Evolutionary conservation across 352 stramenopile genomes (phyloP).

Genomic region (Globisporangium irregulare): DNA sequence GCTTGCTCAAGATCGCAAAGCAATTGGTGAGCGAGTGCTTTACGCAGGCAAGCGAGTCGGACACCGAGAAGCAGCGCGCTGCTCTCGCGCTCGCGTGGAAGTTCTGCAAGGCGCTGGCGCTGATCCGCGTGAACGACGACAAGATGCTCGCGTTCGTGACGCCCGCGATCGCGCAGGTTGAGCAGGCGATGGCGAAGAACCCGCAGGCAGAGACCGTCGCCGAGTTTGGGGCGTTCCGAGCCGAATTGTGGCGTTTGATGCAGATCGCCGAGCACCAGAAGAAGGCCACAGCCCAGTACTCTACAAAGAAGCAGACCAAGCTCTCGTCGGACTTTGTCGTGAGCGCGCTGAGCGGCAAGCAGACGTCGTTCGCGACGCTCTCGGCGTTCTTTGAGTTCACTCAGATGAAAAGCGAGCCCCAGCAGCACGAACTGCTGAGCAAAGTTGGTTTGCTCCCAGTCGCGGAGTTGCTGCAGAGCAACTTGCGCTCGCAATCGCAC

Average conservation of each 20-base stretch:
- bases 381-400: constrained; percentile 58
- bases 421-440: constrained; percentile 47
- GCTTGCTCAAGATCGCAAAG: constrained; percentile 30
- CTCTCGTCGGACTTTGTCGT: constrained; percentile 27
- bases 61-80: neutral
- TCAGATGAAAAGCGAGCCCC: constrained; percentile 50
- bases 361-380: constrained; percentile 55
- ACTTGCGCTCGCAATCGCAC: constrained; percentile 67
- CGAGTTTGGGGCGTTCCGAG: constrained; percentile 33
- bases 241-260: constrained; percentile 69
- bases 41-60: neutral
- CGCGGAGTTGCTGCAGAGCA: constrained; percentile 40
- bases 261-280: constrained; percentile 47
- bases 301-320: constrained; percentile 15
- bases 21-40: constrained; percentile 25
- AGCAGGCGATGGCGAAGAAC: constrained; percentile 22
- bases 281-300: constrained; percentile 3
- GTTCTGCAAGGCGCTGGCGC: constrained; percentile 53
- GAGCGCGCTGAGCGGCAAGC: constrained; percentile 36
- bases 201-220: constrained; percentile 1
- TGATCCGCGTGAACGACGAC: constrained; percentile 38
- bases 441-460: constrained; percentile 30
- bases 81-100: constrained; percentile 67
- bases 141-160: constrained; percentile 44
- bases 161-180: constrained; percentile 34